Percentiles rank a stretch among this genome's conserved stretches.
These are phyloP conservation scores for Schwanniomyces pseudopolymorphus DNA, from an alignment of 805 yeast genomes.

Conservation along the genomic window DNA sequence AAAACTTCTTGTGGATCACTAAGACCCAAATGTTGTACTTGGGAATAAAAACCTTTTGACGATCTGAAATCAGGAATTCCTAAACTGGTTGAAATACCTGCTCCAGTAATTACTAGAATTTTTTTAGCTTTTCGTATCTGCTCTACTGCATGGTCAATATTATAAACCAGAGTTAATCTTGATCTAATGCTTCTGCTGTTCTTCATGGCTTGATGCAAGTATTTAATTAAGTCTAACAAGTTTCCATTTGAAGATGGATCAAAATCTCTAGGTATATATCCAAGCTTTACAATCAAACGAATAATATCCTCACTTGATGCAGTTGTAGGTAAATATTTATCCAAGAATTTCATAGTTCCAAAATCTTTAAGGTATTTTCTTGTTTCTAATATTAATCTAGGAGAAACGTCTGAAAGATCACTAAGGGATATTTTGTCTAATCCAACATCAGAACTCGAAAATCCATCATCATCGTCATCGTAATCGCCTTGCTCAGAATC, in stretches of 20 bases:
- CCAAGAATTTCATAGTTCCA: constrained; percentile 63
- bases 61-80: constrained; percentile 48
- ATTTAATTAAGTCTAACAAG: constrained; percentile 47
- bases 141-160: constrained; percentile 57
- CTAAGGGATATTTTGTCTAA: constrained; percentile 9
- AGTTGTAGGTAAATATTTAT: constrained; percentile 58
- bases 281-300: constrained; percentile 58
- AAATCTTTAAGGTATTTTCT: constrained; percentile 51
- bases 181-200: constrained; percentile 58
- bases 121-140: constrained; percentile 51
- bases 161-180: constrained; percentile 51
- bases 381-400: constrained; percentile 19
- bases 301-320: constrained; percentile 60
- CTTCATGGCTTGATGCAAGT: constrained; percentile 63
- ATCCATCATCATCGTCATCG: neutral
- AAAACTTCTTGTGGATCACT: constrained; percentile 47
- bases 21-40: constrained; percentile 45
- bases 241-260: constrained; percentile 28
- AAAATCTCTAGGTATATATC: constrained; percentile 46
- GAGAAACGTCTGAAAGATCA: constrained; percentile 7
- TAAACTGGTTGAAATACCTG: constrained; percentile 45
- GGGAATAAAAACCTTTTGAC: constrained; percentile 63
- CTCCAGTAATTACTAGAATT: constrained; percentile 44
- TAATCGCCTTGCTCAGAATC: neutral
- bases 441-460: constrained; percentile 2